A percentile compares a stretch with the other conserved stretches of the same genome.
Conservation (phyloP, 2,329 filamentous ascomycete genomes). For the Fusarium nelsonii region DNA sequence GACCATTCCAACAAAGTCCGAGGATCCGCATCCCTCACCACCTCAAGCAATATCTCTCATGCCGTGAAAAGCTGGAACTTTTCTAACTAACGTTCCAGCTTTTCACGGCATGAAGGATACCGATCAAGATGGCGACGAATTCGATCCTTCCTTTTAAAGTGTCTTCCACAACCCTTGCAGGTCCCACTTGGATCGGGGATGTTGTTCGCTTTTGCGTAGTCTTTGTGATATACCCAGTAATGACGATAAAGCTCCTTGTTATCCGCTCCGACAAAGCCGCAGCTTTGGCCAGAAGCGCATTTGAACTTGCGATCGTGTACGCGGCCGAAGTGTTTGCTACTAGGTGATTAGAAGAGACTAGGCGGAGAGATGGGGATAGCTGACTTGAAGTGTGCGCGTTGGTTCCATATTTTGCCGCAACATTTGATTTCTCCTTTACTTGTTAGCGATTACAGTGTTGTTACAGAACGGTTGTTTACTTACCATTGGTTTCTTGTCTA, state of each 20-base stretch:
- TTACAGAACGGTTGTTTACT: fast-evolving
- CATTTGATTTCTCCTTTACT: background rate
- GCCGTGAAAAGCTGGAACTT: background rate
- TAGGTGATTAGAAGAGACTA: background rate
- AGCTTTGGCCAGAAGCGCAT: slow-evolving; percentile 8
- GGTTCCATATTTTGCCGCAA: slow-evolving; percentile 5
- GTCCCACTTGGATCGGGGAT: background rate
- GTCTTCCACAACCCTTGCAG: slow-evolving; percentile 13
- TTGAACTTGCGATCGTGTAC: slow-evolving; percentile 10
- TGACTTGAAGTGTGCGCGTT: slow-evolving; percentile 14
- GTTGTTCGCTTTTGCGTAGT: slow-evolving; percentile 1
- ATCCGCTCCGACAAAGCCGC: background rate
- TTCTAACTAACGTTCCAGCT: slow-evolving; percentile 14
- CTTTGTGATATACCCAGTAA: slow-evolving; percentile 24
- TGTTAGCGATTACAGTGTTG: background rate
- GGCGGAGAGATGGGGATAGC: background rate
- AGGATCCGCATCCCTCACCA: background rate
- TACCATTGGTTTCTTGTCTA: background rate
- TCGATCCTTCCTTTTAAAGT: slow-evolving; percentile 22
- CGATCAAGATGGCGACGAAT: slow-evolving; percentile 20
- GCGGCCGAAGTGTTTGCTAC: slow-evolving; percentile 21
- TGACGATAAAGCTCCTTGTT: slow-evolving; percentile 25
- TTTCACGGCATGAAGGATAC: slow-evolving; percentile 24
- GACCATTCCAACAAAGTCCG: background rate
- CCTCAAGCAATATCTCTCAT: background rate